These are phyloP conservation scores for Endotrypanum monterogeii DNA, from an alignment of 208 protist genomes.

Conservation along the genomic window DNA sequence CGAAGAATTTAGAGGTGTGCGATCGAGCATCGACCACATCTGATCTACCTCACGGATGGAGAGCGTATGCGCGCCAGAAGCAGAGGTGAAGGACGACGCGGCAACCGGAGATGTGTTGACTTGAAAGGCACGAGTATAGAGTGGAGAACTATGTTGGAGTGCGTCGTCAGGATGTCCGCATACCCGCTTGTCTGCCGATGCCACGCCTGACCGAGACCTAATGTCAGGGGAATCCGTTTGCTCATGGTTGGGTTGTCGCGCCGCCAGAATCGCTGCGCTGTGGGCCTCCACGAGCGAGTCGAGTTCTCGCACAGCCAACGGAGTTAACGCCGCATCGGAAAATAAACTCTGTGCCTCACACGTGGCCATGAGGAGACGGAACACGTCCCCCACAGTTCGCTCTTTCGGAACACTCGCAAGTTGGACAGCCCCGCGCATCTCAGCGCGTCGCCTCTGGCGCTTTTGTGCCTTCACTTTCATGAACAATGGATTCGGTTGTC, in stretches of 20 bases:
- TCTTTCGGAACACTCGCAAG: slow-evolving; percentile 70
- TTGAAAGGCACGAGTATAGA: slow-evolving; percentile 34
- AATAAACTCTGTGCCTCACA: slow-evolving; percentile 42
- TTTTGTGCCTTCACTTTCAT: slow-evolving; percentile 44
- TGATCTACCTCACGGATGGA: slow-evolving; percentile 56
- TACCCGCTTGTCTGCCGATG: background rate
- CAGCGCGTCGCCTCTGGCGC: slow-evolving; percentile 37
- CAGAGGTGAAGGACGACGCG: background rate
- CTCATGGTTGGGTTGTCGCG: background rate
- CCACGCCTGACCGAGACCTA: background rate
- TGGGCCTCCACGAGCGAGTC: slow-evolving; percentile 15
- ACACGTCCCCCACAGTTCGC: slow-evolving; percentile 83
- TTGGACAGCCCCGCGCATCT: slow-evolving; percentile 59
- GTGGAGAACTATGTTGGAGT: slow-evolving; percentile 12
- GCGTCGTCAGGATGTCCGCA: background rate
- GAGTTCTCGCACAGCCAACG: slow-evolving; percentile 17
- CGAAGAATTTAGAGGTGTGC: slow-evolving; percentile 80
- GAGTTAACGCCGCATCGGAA: slow-evolving; percentile 23
- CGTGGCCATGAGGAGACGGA: slow-evolving; percentile 68
- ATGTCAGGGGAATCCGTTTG: background rate
- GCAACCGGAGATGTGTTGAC: background rate
- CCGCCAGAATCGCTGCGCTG: background rate
- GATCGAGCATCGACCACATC: slow-evolving; percentile 76
- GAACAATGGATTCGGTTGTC: slow-evolving; percentile 58
- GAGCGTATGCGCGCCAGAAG: slow-evolving; percentile 5